Base-by-base conservation (phyloP, 2,329 filamentous ascomycete genomes). In the Aspergillus quadricinctus region DNA sequence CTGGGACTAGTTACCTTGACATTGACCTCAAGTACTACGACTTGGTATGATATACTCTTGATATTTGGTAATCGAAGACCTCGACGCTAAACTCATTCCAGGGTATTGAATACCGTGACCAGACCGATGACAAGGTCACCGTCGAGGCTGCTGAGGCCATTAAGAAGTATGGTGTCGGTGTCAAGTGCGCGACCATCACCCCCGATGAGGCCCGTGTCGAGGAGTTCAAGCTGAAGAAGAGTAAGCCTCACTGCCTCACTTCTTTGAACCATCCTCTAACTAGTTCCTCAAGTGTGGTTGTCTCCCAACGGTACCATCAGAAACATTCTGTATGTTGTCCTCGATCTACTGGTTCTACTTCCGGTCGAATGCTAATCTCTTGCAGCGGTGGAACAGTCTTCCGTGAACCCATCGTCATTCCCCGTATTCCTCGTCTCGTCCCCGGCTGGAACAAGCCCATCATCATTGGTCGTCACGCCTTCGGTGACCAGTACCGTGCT, bases 181-280 rank as follows among this genome's bases (percentile, higher is more conserved):
- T 99, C 81, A 99, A 99, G 84, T 99, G 94, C 78, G 94, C 94
- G 64, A 99, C 94, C 75, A 99, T 99, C 80, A 99, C 94, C 46
- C 94, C 94, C 41, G 94, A 99, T 75, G 94, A 99, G 84, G 88
- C 86, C 63, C 88, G 94, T 74, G 93, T 99, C 29, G 84, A 97
- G 82, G 94, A 97, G 79, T 99, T 97, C 79, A 92, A 97, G 75
- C 85, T 99, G 67, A 99, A 97, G 89, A 88, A 97, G 82, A 97
- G 89, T 92, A 79, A 76, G 87, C 66, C 54, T 37, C n/a, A 40
- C 49, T 57, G 23, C 37, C 50, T 29, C 46, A 50, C 51, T 29
- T 46, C n/a, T 31, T 29, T 17, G 14, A 41, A 19, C 17, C 59
- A 35, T 51, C 52, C 25, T 52, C 60, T 60, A 54, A 61, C 54